Percentiles rank a stretch among this genome's conserved stretches.
Evolutionary conservation across 139 green algal genomes (phyloP).

Genomic region (Coccomyxa sp.): DNA sequence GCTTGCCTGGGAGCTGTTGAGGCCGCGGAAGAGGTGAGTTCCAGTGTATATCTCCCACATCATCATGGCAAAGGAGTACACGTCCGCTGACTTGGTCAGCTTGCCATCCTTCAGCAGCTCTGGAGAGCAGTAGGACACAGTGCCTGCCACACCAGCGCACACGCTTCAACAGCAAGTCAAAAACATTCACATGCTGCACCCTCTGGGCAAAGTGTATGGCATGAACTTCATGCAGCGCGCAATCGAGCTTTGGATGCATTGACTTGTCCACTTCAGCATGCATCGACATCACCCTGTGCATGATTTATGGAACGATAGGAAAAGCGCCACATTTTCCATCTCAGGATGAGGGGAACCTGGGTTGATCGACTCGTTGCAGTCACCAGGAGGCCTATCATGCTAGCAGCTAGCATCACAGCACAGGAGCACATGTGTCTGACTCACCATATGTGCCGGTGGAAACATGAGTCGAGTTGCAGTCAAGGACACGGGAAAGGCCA

Average conservation of each 20-base stretch:
- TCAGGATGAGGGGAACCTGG: too few relatives aligned
- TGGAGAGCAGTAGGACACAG: constrained; percentile 30
- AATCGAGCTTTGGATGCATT: neutral
- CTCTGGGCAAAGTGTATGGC: neutral
- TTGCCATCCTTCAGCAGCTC: constrained; percentile 35
- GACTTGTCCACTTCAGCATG: too few relatives aligned
- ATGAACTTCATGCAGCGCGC: neutral
- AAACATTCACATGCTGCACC: neutral
- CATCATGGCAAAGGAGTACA: constrained; percentile 45
- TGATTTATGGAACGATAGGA: too few relatives aligned
- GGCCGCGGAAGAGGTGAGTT: constrained; percentile 19
- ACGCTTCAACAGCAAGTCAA: too few relatives aligned
- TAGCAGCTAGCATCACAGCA: neutral
- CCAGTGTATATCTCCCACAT: constrained; percentile 39
- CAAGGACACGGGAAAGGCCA: constrained; percentile 35
- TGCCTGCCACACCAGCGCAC: constrained; percentile 13
- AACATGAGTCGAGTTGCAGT: constrained; percentile 27
- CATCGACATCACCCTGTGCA: too few relatives aligned
- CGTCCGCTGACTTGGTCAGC: constrained; percentile 25
- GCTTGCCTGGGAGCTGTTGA: constrained; percentile 20
- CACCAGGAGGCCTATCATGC: neutral
- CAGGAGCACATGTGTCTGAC: neutral
- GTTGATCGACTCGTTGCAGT: too few relatives aligned
- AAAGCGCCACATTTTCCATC: too few relatives aligned
- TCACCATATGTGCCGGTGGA: constrained; percentile 23